Evolutionary conservation across 2,329 filamentous ascomycete species (phyloP), one percentile per base, ranked within the genome.

Genomic region (Neofusicoccum laricinum): DNA sequence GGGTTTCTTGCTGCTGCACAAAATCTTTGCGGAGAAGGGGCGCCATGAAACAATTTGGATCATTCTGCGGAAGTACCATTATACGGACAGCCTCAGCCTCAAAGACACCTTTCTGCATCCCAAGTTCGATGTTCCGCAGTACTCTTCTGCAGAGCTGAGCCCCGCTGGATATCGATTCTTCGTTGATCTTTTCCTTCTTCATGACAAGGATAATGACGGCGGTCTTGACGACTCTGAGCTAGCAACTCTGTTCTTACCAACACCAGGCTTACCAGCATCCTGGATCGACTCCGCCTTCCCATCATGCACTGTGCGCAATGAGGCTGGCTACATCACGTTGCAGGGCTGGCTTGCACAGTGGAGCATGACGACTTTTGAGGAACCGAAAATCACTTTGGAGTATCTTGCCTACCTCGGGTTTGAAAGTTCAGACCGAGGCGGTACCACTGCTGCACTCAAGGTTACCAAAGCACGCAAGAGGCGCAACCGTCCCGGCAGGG

Each of bases 281-380:
- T 99, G 95, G 95, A 81, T 88, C 0, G 93, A 97, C 68, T 90
- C 90, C 1, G 91, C 88, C 0, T 99, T 99, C 72, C 95, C 95
- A 1, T 93, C 91, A 0, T 96, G 92, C 25, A 97, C 95, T 0
- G 94, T 98, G 17, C 89, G 92, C 46, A 98, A 97, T 73, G 95
- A 99, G 77, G 92, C 92, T 8, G 95, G 95, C 0, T 88, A 98
- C 75, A 93, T 99, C 67, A 99, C 95, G 1, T 82, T 99, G 3
- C 95, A 99, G 76, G 95, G 95, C 1, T 99, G 95, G 95, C 86
- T 99, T 41, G 95, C 95, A 3, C 95, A 99, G 72, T 99, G 95
- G 95, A 97, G 93, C 75, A 99, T 99, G 95, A 99, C 95, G 0
- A 99, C 95, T 0, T 99, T 98, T 71, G 88, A 96, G 66, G 93